These are phyloP conservation scores for Sporobolomyces roseus DNA, from an alignment of 768 basidiomycete species.

Conservation along the genomic window DNA sequence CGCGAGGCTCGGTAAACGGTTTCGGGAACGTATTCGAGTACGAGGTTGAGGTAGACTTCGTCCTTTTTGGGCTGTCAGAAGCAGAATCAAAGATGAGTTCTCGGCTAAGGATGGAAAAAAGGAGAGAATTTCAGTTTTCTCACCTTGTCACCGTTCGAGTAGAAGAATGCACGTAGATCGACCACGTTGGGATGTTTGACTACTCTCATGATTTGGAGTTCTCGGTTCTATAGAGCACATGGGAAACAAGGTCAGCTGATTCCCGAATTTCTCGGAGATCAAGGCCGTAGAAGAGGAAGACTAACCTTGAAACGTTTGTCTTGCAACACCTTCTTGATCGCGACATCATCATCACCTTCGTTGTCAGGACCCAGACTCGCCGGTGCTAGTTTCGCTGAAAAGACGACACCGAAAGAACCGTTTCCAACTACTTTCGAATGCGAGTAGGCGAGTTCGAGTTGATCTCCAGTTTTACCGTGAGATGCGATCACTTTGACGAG, in stretches of 20 bases:
- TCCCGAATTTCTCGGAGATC: not conserved
- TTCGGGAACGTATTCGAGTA: constrained; percentile 98
- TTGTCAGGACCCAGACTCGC: constrained; percentile 48
- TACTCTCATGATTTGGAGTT: constrained; percentile 41
- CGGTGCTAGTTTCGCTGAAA: constrained; percentile 80
- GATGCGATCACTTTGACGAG: constrained; percentile 91
- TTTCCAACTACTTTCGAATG: constrained; percentile 98
- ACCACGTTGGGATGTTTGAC: constrained; percentile 66
- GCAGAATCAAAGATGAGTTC: not conserved
- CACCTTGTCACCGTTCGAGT: constrained; percentile 99
- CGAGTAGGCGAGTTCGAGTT: constrained; percentile 73
- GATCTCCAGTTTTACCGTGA: constrained; percentile 87
- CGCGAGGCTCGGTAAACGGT: constrained; percentile 98
- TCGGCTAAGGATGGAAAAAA: constrained; percentile 21
- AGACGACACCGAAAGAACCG: constrained; percentile 98
- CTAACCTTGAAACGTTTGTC: constrained; percentile 99
- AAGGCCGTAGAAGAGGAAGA: not conserved
- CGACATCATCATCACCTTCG: constrained; percentile 73
- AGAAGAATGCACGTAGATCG: constrained; percentile 96
- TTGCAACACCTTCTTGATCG: constrained; percentile 99
- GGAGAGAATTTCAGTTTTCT: constrained; percentile 39
- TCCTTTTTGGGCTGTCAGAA: constrained; percentile 69
- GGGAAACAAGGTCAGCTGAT: no score
- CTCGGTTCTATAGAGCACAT: constrained; percentile 38
- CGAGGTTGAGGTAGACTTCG: constrained; percentile 98